phyloP scores from a whole-genome alignment of 169 alveolate genomes.

The Cryptosporidium baileyi region DNA sequence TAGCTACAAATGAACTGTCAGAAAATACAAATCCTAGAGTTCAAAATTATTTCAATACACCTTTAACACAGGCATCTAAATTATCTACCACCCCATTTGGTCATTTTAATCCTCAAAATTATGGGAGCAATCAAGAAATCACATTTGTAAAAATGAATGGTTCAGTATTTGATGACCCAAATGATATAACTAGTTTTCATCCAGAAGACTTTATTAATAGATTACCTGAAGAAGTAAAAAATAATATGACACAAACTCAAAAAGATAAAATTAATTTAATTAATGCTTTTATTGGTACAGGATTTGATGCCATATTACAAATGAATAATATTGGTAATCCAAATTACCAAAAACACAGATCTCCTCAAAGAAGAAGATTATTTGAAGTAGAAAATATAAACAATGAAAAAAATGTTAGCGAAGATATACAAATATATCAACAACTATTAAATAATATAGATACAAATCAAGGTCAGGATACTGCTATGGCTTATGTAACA shows the following conservation, averaged over 20 bases:
- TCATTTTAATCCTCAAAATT: slow-evolving; percentile 1
- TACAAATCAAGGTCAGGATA: slow-evolving; percentile 66
- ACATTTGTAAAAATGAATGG: slow-evolving; percentile 62
- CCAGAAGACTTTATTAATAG: slow-evolving; percentile 40
- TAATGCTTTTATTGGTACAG: slow-evolving; percentile 65
- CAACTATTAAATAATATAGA: slow-evolving; percentile 25
- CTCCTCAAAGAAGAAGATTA: slow-evolving; percentile 14
- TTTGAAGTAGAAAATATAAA: not conserved
- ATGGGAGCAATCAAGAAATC: slow-evolving; percentile 6
- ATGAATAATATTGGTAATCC: not conserved
- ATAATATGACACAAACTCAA: slow-evolving; percentile 49
- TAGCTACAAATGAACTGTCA: not conserved
- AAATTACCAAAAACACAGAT: not conserved
- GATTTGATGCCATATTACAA: slow-evolving; percentile 49
- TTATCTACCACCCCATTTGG: slow-evolving; percentile 35
- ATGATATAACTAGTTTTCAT: slow-evolving; percentile 43
- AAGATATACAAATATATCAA: not conserved
- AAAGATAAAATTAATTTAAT: slow-evolving; percentile 57
- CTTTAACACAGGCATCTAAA: slow-evolving; percentile 20
- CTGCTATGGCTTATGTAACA: slow-evolving; percentile 70
- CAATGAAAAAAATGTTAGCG: not conserved
- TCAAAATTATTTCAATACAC: slow-evolving; percentile 8
- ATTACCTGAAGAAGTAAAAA: slow-evolving; percentile 45
- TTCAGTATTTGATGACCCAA: slow-evolving; percentile 52
- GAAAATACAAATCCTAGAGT: not conserved